Base-by-base conservation (phyloP, 2,329 filamentous ascomycete species). In the Plenodomus lindquistii region DNA sequence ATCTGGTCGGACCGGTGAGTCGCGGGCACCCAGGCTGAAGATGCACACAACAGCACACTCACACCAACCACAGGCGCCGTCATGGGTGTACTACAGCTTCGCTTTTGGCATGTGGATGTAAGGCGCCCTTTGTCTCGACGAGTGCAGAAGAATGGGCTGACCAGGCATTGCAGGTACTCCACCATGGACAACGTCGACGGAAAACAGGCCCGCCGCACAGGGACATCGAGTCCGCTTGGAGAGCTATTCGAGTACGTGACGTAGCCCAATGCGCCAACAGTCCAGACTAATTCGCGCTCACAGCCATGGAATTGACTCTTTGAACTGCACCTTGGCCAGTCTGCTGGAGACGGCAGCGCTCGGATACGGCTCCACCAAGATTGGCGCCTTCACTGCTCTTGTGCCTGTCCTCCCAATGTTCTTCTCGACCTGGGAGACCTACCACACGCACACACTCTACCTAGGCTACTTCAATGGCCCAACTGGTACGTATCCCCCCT, bases 161-260 rank as follows among this genome's bases (percentile, higher is more conserved):
- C 38, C 34, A 17, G 3, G n/a, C 16, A 39, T 15, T 40, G 10
- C 44, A 80, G 79, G 72, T 87, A 97, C 75, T 95, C 94, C 62
- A 99, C 94, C 13, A 92, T 99, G 87, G 94, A 99, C 79, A 99
- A 99, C 73, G 88, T 97, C 57, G 94, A 99, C 73, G 94, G 94
- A 62, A 99, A 99, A 77, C 94, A 99, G 78, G 94, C 94, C 48
- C 84, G 94, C 57, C 83, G 94, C 65, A 99, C 94, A 3, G 92
- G 93, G 44, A 97, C 93, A 3, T 97, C 93, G 22, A 97, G 91
- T 70, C 91, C 91, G 1, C 81, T 99, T 20, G 94, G 94, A 61
- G 94, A 99, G 75, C 85, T 99, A 13, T 99, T 99, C 75, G 94
- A 99, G 81, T 84, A 75, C 60, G 79, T 74, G 47, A 51, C 27